A percentile compares a stretch with the other conserved stretches of the same genome.
Conservation (phyloP, 108 stramenopile genomes). For the Cyclotella atomus region DNA sequence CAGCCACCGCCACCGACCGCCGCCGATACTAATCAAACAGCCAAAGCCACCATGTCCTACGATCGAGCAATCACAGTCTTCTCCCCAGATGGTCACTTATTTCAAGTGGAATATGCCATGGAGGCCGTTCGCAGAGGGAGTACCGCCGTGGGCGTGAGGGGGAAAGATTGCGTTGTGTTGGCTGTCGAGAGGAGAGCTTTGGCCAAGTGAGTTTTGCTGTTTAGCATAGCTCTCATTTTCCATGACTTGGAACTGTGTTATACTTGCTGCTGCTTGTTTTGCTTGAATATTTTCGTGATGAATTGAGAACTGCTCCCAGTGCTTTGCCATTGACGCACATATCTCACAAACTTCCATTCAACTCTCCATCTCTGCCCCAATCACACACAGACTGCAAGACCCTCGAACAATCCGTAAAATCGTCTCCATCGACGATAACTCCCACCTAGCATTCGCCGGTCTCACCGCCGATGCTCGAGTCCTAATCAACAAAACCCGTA, state of each 20-base stretch:
- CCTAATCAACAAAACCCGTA: slow-evolving; percentile 91
- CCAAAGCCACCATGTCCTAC: slow-evolving; percentile 48
- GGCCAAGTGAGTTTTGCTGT: slow-evolving; percentile 95
- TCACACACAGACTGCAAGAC: slow-evolving; percentile 86
- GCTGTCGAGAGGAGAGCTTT: slow-evolving; percentile 98
- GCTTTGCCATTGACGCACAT: background rate
- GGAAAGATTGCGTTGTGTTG: slow-evolving; percentile 95
- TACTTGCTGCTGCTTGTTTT: too few species aligned
- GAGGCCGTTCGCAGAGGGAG: slow-evolving; percentile 99
- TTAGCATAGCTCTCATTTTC: too few species aligned
- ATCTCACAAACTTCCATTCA: background rate
- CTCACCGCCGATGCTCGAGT: slow-evolving; percentile 99
- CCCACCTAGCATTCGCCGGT: slow-evolving; percentile 98
- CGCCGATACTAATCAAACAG: too few species aligned
- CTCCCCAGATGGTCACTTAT: slow-evolving; percentile 99
- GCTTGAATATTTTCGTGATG: too few species aligned
- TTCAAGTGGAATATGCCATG: slow-evolving; percentile 99
- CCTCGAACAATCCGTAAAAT: slow-evolving; percentile 99
- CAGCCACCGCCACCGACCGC: too few species aligned
- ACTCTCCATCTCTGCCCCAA: background rate
- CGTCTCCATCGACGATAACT: slow-evolving; percentile 92
- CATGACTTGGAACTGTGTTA: too few species aligned
- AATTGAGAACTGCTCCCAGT: too few species aligned
- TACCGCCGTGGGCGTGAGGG: slow-evolving; percentile 97
- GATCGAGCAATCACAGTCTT: slow-evolving; percentile 99